A percentile compares a stretch with the other conserved stretches of the same genome.
phyloP scores from a whole-genome alignment of 2,329 filamentous ascomycete species.

The Ascochyta pisi region DNA sequence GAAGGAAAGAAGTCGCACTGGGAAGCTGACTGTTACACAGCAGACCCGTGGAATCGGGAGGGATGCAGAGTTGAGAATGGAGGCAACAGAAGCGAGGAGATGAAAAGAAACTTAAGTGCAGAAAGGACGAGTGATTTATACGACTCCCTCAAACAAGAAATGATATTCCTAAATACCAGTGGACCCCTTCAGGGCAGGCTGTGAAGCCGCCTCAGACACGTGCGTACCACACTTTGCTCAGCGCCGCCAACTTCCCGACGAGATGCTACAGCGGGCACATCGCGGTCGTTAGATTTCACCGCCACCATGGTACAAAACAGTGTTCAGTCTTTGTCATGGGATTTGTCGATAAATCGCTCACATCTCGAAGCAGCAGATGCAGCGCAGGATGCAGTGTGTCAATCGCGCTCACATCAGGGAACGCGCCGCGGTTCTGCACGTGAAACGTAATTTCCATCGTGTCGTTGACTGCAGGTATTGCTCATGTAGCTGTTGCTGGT shows the following conservation, averaged over 20 bases:
- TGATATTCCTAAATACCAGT: slow-evolving; percentile 10
- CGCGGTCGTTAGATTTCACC: background rate
- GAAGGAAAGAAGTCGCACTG: slow-evolving; percentile 2
- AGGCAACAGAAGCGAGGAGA: slow-evolving; percentile 14
- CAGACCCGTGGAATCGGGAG: slow-evolving; percentile 14
- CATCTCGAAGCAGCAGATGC: slow-evolving; percentile 15
- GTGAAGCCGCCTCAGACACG: slow-evolving; percentile 3
- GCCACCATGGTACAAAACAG: slow-evolving; percentile 10
- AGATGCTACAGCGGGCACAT: background rate
- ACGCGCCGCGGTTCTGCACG: slow-evolving; percentile 9
- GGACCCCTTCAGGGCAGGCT: slow-evolving; percentile 4
- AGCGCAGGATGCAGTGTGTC: slow-evolving; percentile 15
- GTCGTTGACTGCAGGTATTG: slow-evolving; percentile 1
- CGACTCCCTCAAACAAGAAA: slow-evolving; percentile 4
- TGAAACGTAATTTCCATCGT: slow-evolving; percentile 20
- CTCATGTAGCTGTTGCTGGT: slow-evolving; percentile 30
- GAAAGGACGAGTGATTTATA: slow-evolving; percentile 19
- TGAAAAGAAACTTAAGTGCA: slow-evolving; percentile 5
- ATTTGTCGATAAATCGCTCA: slow-evolving; percentile 39
- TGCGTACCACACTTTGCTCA: slow-evolving; percentile 5
- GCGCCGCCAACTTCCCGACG: background rate
- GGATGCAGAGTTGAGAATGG: slow-evolving; percentile 1
- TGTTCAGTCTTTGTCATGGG: slow-evolving; percentile 9
- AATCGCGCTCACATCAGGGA: slow-evolving; percentile 19
- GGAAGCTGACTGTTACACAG: slow-evolving; percentile 18